Percentiles rank a stretch among this genome's conserved stretches.
Conservation (phyloP, 1,284 basidiomycete species). For the Trametes pubescens region DNA sequence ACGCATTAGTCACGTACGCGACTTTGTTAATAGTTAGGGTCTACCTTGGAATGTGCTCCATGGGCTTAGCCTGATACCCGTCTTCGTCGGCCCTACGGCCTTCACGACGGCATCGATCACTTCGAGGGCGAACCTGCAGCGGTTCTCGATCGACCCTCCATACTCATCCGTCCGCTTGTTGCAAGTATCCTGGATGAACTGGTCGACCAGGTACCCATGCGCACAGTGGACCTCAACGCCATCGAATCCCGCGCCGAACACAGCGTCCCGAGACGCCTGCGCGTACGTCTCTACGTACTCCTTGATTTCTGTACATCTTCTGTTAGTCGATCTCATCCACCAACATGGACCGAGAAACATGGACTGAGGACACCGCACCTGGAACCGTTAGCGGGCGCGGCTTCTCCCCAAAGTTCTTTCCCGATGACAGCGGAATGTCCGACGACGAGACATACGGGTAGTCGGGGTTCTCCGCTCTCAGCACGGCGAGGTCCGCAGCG, state of each 20-base stretch:
- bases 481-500: slow-evolving; percentile 44
- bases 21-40: too few species aligned
- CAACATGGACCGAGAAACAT: slow-evolving; percentile 13
- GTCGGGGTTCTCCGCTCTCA: slow-evolving; percentile 39
- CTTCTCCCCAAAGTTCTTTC: slow-evolving; percentile 33
- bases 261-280: slow-evolving; percentile 52
- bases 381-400: slow-evolving; percentile 44
- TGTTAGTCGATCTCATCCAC: not conserved
- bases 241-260: slow-evolving; percentile 55
- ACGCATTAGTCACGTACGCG: too few species aligned
- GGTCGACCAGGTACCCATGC: slow-evolving; percentile 52
- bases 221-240: slow-evolving; percentile 46
- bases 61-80: slow-evolving; percentile 61
- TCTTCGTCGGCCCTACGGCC: slow-evolving; percentile 49
- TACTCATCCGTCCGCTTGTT: slow-evolving; percentile 68
- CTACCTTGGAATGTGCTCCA: slow-evolving; percentile 52
- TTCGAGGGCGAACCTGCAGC: slow-evolving; percentile 59
- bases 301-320: slow-evolving; percentile 46
- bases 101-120: slow-evolving; percentile 55
- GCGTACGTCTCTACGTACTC: slow-evolving; percentile 50
- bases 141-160: slow-evolving; percentile 64
- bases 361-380: slow-evolving; percentile 6
- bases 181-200: slow-evolving; percentile 51
- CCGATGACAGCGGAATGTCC: slow-evolving; percentile 43
- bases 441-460: slow-evolving; percentile 46